A percentile compares a stretch with the other conserved stretches of the same genome.
Evolutionary conservation across 768 basidiomycete species (phyloP).

Genomic region (Pleurotus djamor): DNA sequence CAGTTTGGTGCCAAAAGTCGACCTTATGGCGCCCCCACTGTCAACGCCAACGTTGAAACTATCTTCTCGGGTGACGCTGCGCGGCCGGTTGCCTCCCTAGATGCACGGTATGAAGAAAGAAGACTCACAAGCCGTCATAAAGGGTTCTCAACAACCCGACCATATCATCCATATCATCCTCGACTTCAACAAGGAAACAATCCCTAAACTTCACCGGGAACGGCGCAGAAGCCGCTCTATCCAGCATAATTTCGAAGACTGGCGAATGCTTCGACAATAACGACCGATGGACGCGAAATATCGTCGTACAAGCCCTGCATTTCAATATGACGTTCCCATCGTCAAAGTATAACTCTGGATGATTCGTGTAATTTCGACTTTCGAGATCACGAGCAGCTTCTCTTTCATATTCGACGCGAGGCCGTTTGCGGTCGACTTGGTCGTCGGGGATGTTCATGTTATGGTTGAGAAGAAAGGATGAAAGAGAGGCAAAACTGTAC

Average conservation of each 20-base stretch:
- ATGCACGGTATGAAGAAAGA: neutral
- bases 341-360: neutral
- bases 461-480: neutral
- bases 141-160: neutral
- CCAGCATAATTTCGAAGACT: neutral
- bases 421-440: constrained; percentile 1
- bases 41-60: too few species aligned
- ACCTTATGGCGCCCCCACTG: too few species aligned
- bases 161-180: neutral
- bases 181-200: neutral
- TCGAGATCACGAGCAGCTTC: neutral
- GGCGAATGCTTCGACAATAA: neutral
- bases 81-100: too few species aligned
- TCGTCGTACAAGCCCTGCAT: neutral
- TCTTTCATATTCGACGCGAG: neutral
- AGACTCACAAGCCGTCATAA: constrained; percentile 1
- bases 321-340: constrained; percentile 3
- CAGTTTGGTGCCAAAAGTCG: too few species aligned
- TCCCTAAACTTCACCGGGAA: neutral
- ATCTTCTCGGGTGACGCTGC: too few species aligned
- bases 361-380: neutral
- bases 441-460: neutral
- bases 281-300: neutral
- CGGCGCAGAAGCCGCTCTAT: neutral
- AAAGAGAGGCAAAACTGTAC: neutral